These are phyloP conservation scores for Coprinopsis marcescibilis DNA, from an alignment of 768 basidiomycete species.

Conservation along the genomic window DNA sequence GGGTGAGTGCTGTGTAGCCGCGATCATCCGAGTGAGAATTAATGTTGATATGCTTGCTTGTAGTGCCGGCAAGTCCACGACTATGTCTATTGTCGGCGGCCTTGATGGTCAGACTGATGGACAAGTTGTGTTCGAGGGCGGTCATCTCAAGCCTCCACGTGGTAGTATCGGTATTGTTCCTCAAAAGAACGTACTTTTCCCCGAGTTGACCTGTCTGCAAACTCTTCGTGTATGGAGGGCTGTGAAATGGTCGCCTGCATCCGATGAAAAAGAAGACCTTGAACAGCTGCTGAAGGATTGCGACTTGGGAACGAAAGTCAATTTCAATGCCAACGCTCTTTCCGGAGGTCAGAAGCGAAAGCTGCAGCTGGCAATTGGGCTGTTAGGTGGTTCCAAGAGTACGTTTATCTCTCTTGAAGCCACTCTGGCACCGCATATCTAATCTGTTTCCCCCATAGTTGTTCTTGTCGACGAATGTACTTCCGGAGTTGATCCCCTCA, in stretches of 20 bases:
- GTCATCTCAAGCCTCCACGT: conserved; percentile 45
- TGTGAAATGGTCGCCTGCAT: conserved; percentile 55
- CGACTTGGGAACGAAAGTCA: conserved; percentile 64
- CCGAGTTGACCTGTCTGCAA: conserved; percentile 69
- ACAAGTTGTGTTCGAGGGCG: conserved; percentile 49
- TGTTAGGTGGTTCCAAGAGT: conserved; percentile 73
- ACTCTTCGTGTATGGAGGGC: conserved; percentile 68
- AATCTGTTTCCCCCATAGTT: conserved; percentile 27
- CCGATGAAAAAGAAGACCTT: conserved; percentile 47
- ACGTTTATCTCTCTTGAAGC: conserved; percentile 17
- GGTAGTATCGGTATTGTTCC: conserved; percentile 74
- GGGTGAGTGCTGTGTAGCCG: conserved; percentile 33
- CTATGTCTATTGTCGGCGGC: conserved; percentile 60
- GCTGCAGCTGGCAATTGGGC: conserved; percentile 74
- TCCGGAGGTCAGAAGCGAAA: conserved; percentile 82
- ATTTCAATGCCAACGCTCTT: conserved; percentile 58
- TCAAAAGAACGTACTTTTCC: conserved; percentile 79
- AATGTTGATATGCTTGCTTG: conserved; percentile 3
- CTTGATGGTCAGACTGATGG: conserved; percentile 57
- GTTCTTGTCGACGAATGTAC: conserved; percentile 68
- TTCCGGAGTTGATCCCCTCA: conserved; percentile 78
- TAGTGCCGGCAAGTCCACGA: conserved; percentile 76
- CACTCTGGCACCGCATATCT: not conserved
- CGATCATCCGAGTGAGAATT: not conserved
- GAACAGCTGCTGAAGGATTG: conserved; percentile 65